phyloP scores from a whole-genome alignment of 768 basidiomycete species.

The Boletus rubroflammeus region DNA sequence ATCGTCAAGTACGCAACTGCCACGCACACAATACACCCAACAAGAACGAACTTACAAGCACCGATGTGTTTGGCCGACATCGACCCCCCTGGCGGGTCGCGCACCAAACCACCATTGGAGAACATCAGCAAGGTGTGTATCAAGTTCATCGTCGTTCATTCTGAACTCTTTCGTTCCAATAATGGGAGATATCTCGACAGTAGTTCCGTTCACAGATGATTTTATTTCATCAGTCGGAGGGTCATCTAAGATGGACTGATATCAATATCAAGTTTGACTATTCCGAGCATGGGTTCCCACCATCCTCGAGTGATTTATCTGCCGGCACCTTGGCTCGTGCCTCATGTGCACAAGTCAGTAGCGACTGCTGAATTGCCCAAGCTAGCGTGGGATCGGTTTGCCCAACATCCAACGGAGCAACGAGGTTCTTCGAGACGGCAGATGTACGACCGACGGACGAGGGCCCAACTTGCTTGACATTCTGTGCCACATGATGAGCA shows the following conservation, averaged over 20 bases:
- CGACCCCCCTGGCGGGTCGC: constrained; percentile 69
- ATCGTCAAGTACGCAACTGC: not conserved
- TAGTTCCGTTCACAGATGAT: not conserved
- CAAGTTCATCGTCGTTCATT: constrained; percentile 51
- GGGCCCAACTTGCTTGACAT: constrained; percentile 3
- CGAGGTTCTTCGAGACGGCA: constrained; percentile 8
- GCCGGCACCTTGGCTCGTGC: not conserved
- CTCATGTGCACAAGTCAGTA: constrained; percentile 14
- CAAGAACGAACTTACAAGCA: constrained; percentile 57
- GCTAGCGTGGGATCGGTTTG: constrained; percentile 22
- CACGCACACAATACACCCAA: not conserved
- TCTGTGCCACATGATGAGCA: constrained; percentile 5
- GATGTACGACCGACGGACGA: constrained; percentile 3
- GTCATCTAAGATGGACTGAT: constrained; percentile 1
- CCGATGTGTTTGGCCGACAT: constrained; percentile 50
- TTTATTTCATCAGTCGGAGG: not conserved
- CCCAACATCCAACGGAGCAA: constrained; percentile 1
- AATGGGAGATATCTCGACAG: constrained; percentile 34
- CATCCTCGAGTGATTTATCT: not conserved
- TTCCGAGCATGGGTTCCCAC: constrained; percentile 6
- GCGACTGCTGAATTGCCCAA: constrained; percentile 31
- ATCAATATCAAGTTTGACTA: constrained; percentile 1
- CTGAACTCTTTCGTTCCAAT: constrained; percentile 64
- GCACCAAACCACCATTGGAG: constrained; percentile 76
- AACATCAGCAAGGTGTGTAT: constrained; percentile 48